A percentile compares a stretch with the other conserved stretches of the same genome.
Conservation (phyloP, 352 stramenopile genomes). For the Globisporangium spiculum region DNA sequence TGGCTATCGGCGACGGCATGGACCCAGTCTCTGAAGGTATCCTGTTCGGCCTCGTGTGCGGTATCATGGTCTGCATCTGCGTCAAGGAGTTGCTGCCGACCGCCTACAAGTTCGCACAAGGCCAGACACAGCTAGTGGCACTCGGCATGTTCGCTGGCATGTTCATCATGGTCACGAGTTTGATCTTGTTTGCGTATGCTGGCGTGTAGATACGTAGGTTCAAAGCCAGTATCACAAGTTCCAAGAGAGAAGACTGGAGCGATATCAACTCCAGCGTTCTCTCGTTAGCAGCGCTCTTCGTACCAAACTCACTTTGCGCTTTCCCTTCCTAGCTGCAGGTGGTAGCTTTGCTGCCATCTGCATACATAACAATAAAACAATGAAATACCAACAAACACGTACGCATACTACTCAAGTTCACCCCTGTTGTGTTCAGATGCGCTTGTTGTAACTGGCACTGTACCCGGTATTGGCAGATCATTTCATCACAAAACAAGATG, state of each 20-base stretch:
- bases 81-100: conserved; percentile 92
- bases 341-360: not conserved
- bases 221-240: not conserved
- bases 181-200: conserved; percentile 88
- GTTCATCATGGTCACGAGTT: conserved; percentile 81
- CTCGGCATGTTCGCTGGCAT: conserved; percentile 82
- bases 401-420: too few species aligned
- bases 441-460: too few species aligned
- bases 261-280: not conserved
- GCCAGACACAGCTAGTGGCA: conserved; percentile 82
- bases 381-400: too few species aligned
- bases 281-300: not conserved
- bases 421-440: too few species aligned
- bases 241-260: not conserved
- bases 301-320: not conserved
- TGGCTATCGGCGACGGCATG: conserved; percentile 77
- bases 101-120: conserved; percentile 87
- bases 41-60: conserved; percentile 91
- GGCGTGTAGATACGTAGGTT: conserved; percentile 31
- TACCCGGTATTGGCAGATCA: too few species aligned
- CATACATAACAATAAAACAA: not conserved
- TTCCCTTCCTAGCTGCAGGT: not conserved
- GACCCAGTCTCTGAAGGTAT: conserved; percentile 70
- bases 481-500: too few species aligned
- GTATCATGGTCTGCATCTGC: conserved; percentile 93